These are phyloP conservation scores for Coniochaeta sp. DNA, from an alignment of 2,329 filamentous ascomycete species.

Conservation along the genomic window DNA sequence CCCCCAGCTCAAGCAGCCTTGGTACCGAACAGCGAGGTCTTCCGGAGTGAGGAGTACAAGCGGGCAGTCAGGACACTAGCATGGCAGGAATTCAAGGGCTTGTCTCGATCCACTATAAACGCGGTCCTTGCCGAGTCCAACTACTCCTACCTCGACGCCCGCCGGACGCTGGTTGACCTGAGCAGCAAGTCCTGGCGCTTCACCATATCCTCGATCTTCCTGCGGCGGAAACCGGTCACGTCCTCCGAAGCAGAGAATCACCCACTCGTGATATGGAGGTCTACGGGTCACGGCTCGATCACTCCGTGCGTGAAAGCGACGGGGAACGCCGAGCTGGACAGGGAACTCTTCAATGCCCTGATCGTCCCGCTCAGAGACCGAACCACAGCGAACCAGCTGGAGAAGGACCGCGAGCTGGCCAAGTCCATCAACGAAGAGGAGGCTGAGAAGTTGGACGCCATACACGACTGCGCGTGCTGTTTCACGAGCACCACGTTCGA, in stretches of 20 bases:
- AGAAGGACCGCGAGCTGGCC: conserved; percentile 46
- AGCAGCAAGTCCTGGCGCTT: conserved; percentile 73
- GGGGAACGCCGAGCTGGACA: conserved; percentile 56
- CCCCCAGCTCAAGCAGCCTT: conserved; percentile 2
- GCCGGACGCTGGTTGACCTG: conserved; percentile 60
- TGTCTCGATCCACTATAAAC: conserved; percentile 66
- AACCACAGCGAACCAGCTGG: conserved; percentile 34
- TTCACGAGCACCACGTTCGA: conserved; percentile 66
- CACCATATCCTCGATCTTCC: conserved; percentile 63
- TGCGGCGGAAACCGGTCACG: conserved; percentile 52
- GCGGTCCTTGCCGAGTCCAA: conserved; percentile 77
- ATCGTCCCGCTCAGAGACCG: conserved; percentile 44
- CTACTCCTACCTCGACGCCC: conserved; percentile 66
- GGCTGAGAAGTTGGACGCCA: conserved; percentile 47
- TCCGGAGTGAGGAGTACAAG: conserved; percentile 61
- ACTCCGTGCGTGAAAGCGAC: conserved; percentile 59
- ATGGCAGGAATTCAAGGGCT: conserved; percentile 67
- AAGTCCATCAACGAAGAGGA: conserved; percentile 48
- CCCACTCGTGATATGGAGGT: conserved; percentile 55
- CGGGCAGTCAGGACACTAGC: conserved; percentile 60
- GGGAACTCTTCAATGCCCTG: conserved; percentile 52
- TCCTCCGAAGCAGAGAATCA: conserved; percentile 50
- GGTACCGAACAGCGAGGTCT: conserved; percentile 56
- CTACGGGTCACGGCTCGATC: conserved; percentile 45
- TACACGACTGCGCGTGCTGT: conserved; percentile 72